phyloP scores from a whole-genome alignment of 139 green algal species.

The Raphidocelis subcapitata region DNA sequence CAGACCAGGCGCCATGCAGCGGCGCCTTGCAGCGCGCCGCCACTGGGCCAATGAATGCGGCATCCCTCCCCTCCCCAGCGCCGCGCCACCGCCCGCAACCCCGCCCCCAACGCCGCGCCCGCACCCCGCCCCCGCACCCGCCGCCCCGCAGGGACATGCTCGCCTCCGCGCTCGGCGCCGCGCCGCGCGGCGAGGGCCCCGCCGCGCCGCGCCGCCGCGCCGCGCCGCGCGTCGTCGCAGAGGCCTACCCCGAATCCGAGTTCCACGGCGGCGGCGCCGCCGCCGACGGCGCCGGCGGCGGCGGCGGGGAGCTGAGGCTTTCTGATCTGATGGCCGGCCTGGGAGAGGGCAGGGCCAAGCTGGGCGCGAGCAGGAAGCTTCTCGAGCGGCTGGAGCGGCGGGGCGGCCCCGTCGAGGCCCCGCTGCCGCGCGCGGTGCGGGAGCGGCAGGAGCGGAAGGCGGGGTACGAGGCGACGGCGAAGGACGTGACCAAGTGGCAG shows the following conservation, averaged over 20 bases:
- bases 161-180: slow-evolving; percentile 27
- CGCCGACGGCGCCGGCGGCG: slow-evolving; percentile 30
- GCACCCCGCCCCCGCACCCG: neutral
- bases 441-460: slow-evolving; percentile 77
- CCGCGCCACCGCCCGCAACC: too few species aligned
- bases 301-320: slow-evolving; percentile 58
- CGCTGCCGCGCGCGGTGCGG: slow-evolving; percentile 63
- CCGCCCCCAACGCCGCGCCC: too few species aligned
- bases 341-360: slow-evolving; percentile 21
- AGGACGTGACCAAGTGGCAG: slow-evolving; percentile 90
- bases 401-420: slow-evolving; percentile 44
- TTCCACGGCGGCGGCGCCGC: slow-evolving; percentile 55
- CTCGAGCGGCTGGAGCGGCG: slow-evolving; percentile 63
- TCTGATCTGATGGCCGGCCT: slow-evolving; percentile 72
- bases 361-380: slow-evolving; percentile 55
- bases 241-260: slow-evolving; percentile 76
- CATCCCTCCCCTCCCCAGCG: too few species aligned
- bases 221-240: slow-evolving; percentile 46
- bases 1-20: too few species aligned
- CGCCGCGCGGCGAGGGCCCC: neutral
- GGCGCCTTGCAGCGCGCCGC: too few species aligned
- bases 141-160: slow-evolving; percentile 45
- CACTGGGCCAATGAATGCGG: too few species aligned
- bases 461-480: slow-evolving; percentile 79
- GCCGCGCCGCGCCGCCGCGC: neutral